Conservation (phyloP, 192 early-diverging fungal species). For the Coemansia sp. region DNA sequence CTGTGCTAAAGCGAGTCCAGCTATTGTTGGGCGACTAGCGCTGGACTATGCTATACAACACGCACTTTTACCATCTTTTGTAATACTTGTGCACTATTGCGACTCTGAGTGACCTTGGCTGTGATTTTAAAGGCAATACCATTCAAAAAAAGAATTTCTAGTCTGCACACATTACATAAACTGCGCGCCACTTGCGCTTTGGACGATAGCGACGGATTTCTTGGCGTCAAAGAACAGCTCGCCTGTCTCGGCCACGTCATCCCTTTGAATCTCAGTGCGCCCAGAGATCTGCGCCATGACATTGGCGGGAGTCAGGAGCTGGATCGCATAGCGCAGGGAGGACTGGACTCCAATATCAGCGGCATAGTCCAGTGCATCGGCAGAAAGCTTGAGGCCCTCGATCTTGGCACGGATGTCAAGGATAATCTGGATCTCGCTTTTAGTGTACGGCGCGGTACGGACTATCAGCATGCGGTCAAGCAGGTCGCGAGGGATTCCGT, state of each 20-base stretch:
- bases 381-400: constrained; percentile 75
- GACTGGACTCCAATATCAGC: constrained; percentile 85
- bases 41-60: neutral
- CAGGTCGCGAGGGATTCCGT: constrained; percentile 96
- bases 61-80: neutral
- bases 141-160: neutral
- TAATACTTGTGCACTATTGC: neutral
- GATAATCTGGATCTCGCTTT: constrained; percentile 87
- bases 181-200: constrained; percentile 28
- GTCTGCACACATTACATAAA: constrained; percentile 20
- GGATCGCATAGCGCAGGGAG: constrained; percentile 92
- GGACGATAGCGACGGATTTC: constrained; percentile 49
- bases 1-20: constrained; percentile 79
- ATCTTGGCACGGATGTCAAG: constrained; percentile 91
- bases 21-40: constrained; percentile 74
- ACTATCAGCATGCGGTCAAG: constrained; percentile 96
- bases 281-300: constrained; percentile 86
- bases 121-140: neutral
- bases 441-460: constrained; percentile 87
- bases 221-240: constrained; percentile 69
- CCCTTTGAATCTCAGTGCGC: constrained; percentile 72
- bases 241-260: constrained; percentile 84
- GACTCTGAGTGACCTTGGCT: neutral
- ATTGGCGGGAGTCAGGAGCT: constrained; percentile 88
- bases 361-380: constrained; percentile 75